A percentile compares a stretch with the other conserved stretches of the same genome.
phyloP scores from a whole-genome alignment of 768 basidiomycete genomes.

The Boletus rufocinnamomeus region DNA sequence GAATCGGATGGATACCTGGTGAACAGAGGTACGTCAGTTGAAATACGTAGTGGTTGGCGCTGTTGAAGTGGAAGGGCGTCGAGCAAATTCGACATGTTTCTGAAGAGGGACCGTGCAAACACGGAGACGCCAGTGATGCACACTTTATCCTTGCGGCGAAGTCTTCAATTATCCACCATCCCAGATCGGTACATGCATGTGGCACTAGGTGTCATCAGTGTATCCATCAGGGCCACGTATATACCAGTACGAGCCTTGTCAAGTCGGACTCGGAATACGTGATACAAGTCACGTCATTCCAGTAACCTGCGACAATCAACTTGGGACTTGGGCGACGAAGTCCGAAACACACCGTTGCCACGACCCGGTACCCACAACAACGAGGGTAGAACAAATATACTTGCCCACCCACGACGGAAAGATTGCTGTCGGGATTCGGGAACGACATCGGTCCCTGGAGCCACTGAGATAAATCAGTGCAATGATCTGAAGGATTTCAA shows the following conservation, averaged over 20 bases:
- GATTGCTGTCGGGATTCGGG: background rate
- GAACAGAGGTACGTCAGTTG: slow-evolving; percentile 39
- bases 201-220: slow-evolving; percentile 13
- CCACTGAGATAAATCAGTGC: background rate
- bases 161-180: background rate
- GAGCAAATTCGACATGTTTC: slow-evolving; percentile 15
- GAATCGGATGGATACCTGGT: slow-evolving; percentile 39
- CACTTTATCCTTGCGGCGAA: slow-evolving; percentile 14
- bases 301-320: background rate
- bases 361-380: background rate
- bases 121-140: background rate
- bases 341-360: background rate
- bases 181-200: background rate
- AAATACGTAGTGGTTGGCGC: slow-evolving; percentile 29
- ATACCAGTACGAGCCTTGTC: background rate
- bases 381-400: background rate
- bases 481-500: background rate
- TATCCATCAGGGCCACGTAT: background rate
- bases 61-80: background rate
- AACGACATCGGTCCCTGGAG: background rate
- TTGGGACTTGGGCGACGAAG: background rate
- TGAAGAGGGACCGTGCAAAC: background rate
- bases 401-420: background rate
- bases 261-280: background rate
- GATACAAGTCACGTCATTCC: slow-evolving; percentile 1